Conservation (phyloP, 108 stramenopile species). For the Ochromonas danica region DNA sequence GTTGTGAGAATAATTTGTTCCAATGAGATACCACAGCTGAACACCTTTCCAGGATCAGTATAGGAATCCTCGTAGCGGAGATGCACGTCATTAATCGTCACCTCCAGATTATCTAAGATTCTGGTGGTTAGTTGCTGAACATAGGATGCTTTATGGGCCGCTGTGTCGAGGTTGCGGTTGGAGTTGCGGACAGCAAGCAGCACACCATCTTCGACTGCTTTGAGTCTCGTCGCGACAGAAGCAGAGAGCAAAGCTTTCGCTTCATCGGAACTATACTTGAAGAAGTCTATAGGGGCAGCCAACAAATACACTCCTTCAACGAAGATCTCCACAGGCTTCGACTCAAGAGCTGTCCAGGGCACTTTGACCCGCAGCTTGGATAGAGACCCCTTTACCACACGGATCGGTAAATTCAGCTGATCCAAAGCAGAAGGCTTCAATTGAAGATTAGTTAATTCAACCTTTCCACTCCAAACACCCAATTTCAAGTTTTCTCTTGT, state of each 20-base stretch:
- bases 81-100: constrained; percentile 11
- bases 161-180: not conserved
- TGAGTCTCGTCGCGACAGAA: too few species aligned
- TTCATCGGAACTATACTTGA: not conserved
- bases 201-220: not conserved
- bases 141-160: constrained; percentile 7
- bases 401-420: constrained; percentile 20
- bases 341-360: constrained; percentile 23
- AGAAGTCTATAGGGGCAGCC: not conserved
- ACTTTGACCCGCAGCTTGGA: not conserved
- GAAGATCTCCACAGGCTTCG: constrained; percentile 2
- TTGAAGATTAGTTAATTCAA: constrained; percentile 26
- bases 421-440: constrained; percentile 20
- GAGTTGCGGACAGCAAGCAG: not conserved
- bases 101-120: constrained; percentile 31
- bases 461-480: constrained; percentile 35
- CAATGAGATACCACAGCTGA: constrained; percentile 3
- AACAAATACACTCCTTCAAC: constrained; percentile 11
- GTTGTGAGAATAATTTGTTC: constrained; percentile 1
- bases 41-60: not conserved
- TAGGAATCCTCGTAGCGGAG: constrained; percentile 3
- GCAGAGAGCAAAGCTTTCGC: too few species aligned
- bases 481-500: constrained; percentile 36
- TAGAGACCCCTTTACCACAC: not conserved
- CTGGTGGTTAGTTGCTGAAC: not conserved